Conservation (phyloP, 306 rosid genomes). For the Vicia faba region DNA sequence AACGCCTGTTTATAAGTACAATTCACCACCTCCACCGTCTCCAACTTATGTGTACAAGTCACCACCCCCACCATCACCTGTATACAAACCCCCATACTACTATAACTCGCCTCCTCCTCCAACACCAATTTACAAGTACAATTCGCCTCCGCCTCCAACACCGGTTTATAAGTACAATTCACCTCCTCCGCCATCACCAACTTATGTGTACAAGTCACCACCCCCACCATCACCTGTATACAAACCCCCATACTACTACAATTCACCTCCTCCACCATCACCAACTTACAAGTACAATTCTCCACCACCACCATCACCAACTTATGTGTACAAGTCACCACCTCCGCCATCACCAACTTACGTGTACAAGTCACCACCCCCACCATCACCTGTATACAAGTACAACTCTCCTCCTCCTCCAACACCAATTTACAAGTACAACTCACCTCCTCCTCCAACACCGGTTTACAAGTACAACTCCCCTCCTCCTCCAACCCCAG, state of each 20-base stretch:
- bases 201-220: not conserved
- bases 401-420: conserved; percentile 44
- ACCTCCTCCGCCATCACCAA: conserved; percentile 28
- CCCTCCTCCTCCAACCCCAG: conserved; percentile 45
- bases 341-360: conserved; percentile 30
- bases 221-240: conserved; percentile 39
- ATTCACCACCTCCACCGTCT: conserved; percentile 47
- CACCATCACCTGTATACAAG: conserved; percentile 27
- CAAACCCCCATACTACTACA: not conserved
- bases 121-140: not conserved
- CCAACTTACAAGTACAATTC: not conserved
- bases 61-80: conserved; percentile 52
- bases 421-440: conserved; percentile 38
- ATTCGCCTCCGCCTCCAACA: conserved; percentile 47
- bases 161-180: conserved; percentile 29
- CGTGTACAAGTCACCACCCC: conserved; percentile 21
- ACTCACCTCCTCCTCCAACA: conserved; percentile 4
- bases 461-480: conserved; percentile 39
- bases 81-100: not conserved
- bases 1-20: not conserved
- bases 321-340: conserved; percentile 8
- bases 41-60: conserved; percentile 34
- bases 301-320: conserved; percentile 1
- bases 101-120: not conserved
- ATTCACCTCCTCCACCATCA: conserved; percentile 52